Conservation (phyloP, 768 basidiomycete genomes). For the Hysterangium stoloniferum region DNA sequence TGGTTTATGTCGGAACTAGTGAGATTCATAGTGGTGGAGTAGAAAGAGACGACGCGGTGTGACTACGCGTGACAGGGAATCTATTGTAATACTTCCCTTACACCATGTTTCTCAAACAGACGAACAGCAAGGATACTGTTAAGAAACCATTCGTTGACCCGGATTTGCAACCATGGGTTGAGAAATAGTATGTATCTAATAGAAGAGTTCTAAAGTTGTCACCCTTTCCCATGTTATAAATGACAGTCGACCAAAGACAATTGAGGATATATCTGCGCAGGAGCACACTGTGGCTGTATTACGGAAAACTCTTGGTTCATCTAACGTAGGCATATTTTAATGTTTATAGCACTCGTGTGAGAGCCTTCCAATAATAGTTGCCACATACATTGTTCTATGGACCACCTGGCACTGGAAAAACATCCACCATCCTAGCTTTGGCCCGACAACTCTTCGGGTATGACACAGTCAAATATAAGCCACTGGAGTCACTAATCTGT, state of each 20-base stretch:
- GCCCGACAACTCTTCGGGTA: slow-evolving; percentile 92
- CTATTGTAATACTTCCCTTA: slow-evolving; percentile 32
- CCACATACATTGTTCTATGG: slow-evolving; percentile 99
- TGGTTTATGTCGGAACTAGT: background rate
- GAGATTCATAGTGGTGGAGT: slow-evolving; percentile 2
- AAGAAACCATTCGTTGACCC: slow-evolving; percentile 39
- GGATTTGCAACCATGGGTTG: slow-evolving; percentile 87
- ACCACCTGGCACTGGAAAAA: slow-evolving; percentile 97
- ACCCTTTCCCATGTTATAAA: background rate
- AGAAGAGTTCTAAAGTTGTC: background rate
- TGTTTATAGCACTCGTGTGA: background rate
- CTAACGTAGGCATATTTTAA: slow-evolving; percentile 55
- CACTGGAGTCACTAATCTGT: background rate
- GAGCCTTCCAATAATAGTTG: slow-evolving; percentile 44
- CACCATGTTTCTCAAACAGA: slow-evolving; percentile 48
- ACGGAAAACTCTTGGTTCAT: slow-evolving; percentile 80
- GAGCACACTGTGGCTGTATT: slow-evolving; percentile 94
- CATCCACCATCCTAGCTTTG: slow-evolving; percentile 93
- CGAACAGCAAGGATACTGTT: slow-evolving; percentile 23
- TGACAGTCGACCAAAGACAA: slow-evolving; percentile 87
- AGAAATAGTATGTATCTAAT: slow-evolving; percentile 74
- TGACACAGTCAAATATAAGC: slow-evolving; percentile 16
- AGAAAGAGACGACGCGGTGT: slow-evolving; percentile 19
- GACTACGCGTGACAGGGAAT: slow-evolving; percentile 35
- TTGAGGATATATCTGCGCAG: slow-evolving; percentile 96